phyloP scores from a whole-genome alignment of 805 yeast genomes.

The Metschnikowia lunata region DNA sequence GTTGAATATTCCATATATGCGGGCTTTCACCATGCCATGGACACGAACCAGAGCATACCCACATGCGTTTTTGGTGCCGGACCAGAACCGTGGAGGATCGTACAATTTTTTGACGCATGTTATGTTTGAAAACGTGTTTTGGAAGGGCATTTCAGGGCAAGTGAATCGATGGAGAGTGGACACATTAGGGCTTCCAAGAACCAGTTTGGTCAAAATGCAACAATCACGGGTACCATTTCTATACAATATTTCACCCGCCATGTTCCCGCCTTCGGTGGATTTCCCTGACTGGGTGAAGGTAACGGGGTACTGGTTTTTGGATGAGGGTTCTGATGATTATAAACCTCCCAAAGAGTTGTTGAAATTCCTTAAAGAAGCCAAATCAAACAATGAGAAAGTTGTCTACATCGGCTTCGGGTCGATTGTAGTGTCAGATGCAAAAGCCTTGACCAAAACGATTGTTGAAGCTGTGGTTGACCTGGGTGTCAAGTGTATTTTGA shows the following conservation, averaged over 20 bases:
- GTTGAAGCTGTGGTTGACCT: conserved; percentile 74
- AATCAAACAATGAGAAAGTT: conserved; percentile 55
- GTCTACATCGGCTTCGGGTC: conserved; percentile 96
- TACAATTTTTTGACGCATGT: conserved; percentile 91
- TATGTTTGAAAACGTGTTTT: conserved; percentile 85
- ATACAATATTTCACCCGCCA: conserved; percentile 82
- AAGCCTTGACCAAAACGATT: conserved; percentile 70
- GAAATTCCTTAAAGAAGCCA: conserved; percentile 61
- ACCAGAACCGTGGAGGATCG: conserved; percentile 86
- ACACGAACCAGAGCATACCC: conserved; percentile 93
- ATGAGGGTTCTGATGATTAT: conserved; percentile 52
- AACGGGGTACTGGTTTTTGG: conserved; percentile 93
- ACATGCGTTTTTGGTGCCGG: conserved; percentile 94
- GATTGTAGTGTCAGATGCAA: conserved; percentile 83
- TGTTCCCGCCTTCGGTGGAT: conserved; percentile 90
- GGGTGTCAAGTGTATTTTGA: conserved; percentile 80
- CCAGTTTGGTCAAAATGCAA: conserved; percentile 65
- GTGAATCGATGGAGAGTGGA: conserved; percentile 84
- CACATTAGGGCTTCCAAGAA: conserved; percentile 58
- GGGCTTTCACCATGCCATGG: conserved; percentile 99
- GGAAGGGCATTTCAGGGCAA: conserved; percentile 88
- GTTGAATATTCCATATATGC: conserved; percentile 78
- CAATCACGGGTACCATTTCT: conserved; percentile 82
- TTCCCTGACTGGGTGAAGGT: conserved; percentile 94
- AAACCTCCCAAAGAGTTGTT: conserved; percentile 56